Evolutionary conservation across 2,329 filamentous ascomycete genomes (phyloP).

Genomic region (Exophiala sp.): DNA sequence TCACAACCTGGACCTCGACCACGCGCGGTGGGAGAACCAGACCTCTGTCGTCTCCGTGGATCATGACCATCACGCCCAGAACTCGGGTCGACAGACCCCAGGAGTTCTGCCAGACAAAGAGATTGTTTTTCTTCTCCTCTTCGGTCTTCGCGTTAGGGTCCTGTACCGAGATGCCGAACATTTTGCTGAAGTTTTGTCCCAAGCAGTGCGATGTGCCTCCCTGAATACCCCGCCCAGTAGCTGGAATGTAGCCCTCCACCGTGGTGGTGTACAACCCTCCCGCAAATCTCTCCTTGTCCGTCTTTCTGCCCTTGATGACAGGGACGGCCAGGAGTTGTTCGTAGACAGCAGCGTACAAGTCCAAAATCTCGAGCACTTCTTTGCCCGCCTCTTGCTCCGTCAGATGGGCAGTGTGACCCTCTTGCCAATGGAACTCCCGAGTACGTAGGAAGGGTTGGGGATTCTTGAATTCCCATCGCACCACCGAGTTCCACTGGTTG

Average conservation of each 20-base stretch:
- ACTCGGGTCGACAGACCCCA: conserved; percentile 97
- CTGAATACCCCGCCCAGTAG: conserved; percentile 93
- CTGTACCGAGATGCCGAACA: conserved; percentile 97
- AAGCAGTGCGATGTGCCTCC: conserved; percentile 90
- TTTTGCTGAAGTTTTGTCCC: conserved; percentile 97
- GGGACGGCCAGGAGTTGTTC: conserved; percentile 90
- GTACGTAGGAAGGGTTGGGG: conserved; percentile 78
- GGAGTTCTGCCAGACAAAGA: conserved; percentile 96
- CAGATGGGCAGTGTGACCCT: conserved; percentile 88
- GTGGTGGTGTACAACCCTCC: conserved; percentile 96
- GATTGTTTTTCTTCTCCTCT: conserved; percentile 61
- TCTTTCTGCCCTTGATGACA: conserved; percentile 89
- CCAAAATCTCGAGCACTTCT: conserved; percentile 88
- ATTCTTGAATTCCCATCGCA: conserved; percentile 97
- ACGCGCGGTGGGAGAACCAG: conserved; percentile 88
- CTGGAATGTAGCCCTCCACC: conserved; percentile 91
- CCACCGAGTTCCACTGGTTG: conserved; percentile 96
- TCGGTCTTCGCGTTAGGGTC: conserved; percentile 68
- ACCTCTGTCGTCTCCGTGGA: conserved; percentile 92
- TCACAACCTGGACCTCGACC: conserved; percentile 74
- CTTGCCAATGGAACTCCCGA: conserved; percentile 96
- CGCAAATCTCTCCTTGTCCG: conserved; percentile 96
- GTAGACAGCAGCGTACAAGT: conserved; percentile 87
- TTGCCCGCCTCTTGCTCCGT: conserved; percentile 72
- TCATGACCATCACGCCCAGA: conserved; percentile 98